Evolutionary conservation across 805 yeast genomes (phyloP).

Genomic region (Saccharomycopsis fermentans): DNA sequence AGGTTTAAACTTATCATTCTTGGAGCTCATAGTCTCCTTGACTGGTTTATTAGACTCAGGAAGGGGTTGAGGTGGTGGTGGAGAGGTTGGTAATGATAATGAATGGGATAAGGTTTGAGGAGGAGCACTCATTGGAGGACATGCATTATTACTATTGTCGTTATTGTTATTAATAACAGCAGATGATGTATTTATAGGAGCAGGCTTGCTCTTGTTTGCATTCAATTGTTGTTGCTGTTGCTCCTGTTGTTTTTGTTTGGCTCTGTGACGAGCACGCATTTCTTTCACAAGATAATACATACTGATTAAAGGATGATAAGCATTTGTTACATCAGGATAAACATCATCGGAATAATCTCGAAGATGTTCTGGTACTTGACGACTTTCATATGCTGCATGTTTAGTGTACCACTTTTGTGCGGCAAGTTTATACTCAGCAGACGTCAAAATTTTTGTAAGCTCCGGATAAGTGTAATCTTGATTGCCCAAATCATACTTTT

Average conservation of each 20-base stretch:
- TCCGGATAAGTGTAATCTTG: slow-evolving; percentile 45
- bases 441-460: slow-evolving; percentile 46
- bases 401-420: slow-evolving; percentile 50
- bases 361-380: slow-evolving; percentile 5
- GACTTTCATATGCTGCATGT: slow-evolving; percentile 20
- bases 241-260: slow-evolving; percentile 35
- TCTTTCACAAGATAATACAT: slow-evolving; percentile 82
- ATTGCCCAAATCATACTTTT: slow-evolving; percentile 69
- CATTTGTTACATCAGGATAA: slow-evolving; percentile 66
- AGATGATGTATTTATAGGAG: not conserved
- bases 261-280: slow-evolving; percentile 59
- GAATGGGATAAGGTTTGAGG: slow-evolving; percentile 1
- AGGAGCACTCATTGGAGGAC: slow-evolving; percentile 2
- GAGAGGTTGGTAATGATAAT: not conserved
- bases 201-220: not conserved
- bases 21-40: not conserved
- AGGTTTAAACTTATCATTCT: not conserved
- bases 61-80: not conserved
- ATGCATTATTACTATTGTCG: not conserved
- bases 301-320: slow-evolving; percentile 81
- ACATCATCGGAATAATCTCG: slow-evolving; percentile 21
- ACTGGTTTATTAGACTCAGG: not conserved
- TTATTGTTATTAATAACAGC: not conserved
- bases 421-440: slow-evolving; percentile 57
- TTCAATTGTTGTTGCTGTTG: slow-evolving; percentile 5